Base-by-base conservation (phyloP, 2,329 filamentous ascomycete species). In the Colletotrichum magnum region DNA sequence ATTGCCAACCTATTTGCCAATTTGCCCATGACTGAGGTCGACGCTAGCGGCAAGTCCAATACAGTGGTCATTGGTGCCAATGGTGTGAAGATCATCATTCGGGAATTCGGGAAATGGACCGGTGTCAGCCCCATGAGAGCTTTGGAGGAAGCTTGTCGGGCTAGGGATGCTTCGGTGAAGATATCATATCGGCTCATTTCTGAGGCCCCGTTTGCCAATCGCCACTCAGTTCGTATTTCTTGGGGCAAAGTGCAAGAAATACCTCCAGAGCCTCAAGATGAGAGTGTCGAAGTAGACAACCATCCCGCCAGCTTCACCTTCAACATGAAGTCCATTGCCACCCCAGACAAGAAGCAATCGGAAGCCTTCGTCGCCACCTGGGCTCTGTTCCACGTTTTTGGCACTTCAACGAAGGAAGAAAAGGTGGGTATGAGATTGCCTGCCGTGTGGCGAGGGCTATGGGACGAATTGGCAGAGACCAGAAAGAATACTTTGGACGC, bases 141-240 rank as follows among this genome's bases (percentile, higher is more conserved):
- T 32, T 82, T 98, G 13, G 94, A 98, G 78, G 95, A 98, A 78
- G 89, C 93, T n/a, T 97, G 95, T 78, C 91, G 92, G 74, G 89
- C 94, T 71, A 92, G 94, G 79, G 94, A 97, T 76, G 83, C 91
- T 1, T 86, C 86, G 4, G 92, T 87, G 36, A 92, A 87, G 73
- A 80, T 97, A 26, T 83, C 81, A 3, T 96, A 92, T 77, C 89
- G 86, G 64, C 80, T 92, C 50, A 83, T 96, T 28, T 97, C 94
- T 1, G 88, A 92, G 26, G 90, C 90, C 5, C 85, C 90, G 0
- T 96, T 94, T 79, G 91, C 93, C 2, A 92, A 92, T 73, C 89
- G 93, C 21, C 93, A 97, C 76, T 87, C 90, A 26, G 82, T 97
- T 13, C 89, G 89, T 18, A 90, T 98, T 59, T 80, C 82, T 54